Percentiles rank a stretch among this genome's conserved stretches.
Evolutionary conservation across 192 early-diverging fungal species (phyloP).

Genomic region (Gaertneriomyces sp.): DNA sequence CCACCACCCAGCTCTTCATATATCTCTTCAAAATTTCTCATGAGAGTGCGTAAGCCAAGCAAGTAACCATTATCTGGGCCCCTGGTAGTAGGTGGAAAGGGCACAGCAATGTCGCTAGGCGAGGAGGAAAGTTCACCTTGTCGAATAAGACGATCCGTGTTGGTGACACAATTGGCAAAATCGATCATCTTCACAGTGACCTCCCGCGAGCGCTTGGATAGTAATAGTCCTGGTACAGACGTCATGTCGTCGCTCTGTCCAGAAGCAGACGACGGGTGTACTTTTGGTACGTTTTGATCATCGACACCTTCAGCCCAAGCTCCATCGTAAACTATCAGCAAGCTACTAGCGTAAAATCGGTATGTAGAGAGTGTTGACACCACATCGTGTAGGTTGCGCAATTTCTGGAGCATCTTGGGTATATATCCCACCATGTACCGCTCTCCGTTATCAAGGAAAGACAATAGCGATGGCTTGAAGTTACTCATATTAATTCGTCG

Average conservation of each 20-base stretch:
- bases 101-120: conserved; percentile 24
- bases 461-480: conserved; percentile 71
- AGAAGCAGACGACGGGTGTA: background rate
- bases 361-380: conserved; percentile 74
- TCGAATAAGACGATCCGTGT: conserved; percentile 49
- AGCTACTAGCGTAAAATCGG: conserved; percentile 86
- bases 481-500: conserved; percentile 74
- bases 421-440: conserved; percentile 72
- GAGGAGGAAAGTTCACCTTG: conserved; percentile 36
- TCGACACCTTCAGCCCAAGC: conserved; percentile 36
- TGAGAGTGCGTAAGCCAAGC: conserved; percentile 69
- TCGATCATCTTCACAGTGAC: conserved; percentile 93
- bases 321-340: conserved; percentile 94
- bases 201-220: conserved; percentile 23
- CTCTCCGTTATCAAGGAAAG: conserved; percentile 85
- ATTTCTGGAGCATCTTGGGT: conserved; percentile 71
- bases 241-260: conserved; percentile 3
- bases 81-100: conserved; percentile 59
- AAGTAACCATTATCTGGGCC: conserved; percentile 82
- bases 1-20: conserved; percentile 42
- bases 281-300: background rate
- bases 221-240: no score
- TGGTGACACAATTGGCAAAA: conserved; percentile 86
- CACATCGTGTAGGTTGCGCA: conserved; percentile 68
- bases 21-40: conserved; percentile 66